A percentile compares a stretch with the other conserved stretches of the same genome.
Evolutionary conservation across 2,329 filamentous ascomycete species (phyloP).

Genomic region (Paecilomyces sp.): DNA sequence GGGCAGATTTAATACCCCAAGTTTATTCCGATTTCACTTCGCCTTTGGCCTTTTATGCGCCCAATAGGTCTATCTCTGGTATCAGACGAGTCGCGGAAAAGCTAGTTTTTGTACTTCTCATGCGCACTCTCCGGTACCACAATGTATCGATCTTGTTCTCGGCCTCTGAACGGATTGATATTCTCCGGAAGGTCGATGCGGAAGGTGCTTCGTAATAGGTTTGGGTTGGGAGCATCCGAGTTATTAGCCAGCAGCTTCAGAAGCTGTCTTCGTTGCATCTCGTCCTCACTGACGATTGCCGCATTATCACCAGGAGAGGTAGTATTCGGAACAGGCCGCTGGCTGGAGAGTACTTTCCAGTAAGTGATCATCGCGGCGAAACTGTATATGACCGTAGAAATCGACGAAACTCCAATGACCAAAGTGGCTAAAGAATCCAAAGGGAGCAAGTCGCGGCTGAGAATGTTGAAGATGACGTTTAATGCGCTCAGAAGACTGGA

Average conservation of each 20-base stretch:
- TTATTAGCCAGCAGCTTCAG: constrained; percentile 27
- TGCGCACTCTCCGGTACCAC: not conserved
- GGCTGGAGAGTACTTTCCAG: constrained; percentile 8
- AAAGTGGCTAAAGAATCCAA: constrained; percentile 17
- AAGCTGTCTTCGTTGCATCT: constrained; percentile 33
- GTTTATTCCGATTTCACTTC: too few relatives aligned
- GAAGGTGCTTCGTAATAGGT: constrained; percentile 19
- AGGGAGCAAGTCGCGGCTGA: constrained; percentile 19
- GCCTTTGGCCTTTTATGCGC: not conserved
- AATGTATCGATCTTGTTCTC: constrained; percentile 3
- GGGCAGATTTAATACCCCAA: not conserved
- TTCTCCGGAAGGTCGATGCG: constrained; percentile 18
- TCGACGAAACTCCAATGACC: constrained; percentile 18
- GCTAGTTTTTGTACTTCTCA: not conserved
- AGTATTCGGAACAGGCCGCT: constrained; percentile 4
- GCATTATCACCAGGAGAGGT: constrained; percentile 4
- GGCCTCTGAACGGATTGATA: constrained; percentile 4
- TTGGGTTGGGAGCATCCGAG: constrained; percentile 15
- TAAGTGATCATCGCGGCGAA: constrained; percentile 19
- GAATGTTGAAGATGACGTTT: constrained; percentile 26
- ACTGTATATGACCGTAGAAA: constrained; percentile 21
- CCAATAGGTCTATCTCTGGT: not conserved
- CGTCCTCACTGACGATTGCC: constrained; percentile 25
- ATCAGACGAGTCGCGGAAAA: not conserved
- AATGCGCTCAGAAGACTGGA: constrained; percentile 25